Evolutionary conservation across 345 rosid genomes (phyloP).

Genomic region (Linum lewisii): DNA sequence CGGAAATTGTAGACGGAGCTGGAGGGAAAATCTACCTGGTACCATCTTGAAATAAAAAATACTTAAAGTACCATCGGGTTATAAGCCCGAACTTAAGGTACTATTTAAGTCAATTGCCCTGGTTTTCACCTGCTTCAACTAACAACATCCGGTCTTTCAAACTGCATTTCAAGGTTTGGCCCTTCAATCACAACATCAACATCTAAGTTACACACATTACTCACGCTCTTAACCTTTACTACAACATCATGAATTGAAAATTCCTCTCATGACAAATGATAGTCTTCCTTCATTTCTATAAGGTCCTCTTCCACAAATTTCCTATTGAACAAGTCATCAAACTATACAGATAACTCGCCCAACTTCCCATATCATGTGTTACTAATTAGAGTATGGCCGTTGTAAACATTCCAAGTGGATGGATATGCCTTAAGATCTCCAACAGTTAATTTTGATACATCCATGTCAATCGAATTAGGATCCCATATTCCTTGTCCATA

Average conservation of each 20-base stretch:
- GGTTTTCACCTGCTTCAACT: constrained; percentile 36
- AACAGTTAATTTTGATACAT: constrained; percentile 55
- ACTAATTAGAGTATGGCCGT: constrained; percentile 38
- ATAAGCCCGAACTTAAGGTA: too few species aligned
- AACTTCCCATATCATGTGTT: constrained; percentile 37
- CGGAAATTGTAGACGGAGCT: too few species aligned
- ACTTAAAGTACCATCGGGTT: too few species aligned
- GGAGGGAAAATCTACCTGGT: too few species aligned
- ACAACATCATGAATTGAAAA: constrained; percentile 34
- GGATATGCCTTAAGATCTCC: constrained; percentile 69
- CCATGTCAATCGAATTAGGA: constrained; percentile 55
- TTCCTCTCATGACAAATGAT: constrained; percentile 37
- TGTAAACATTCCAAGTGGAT: constrained; percentile 53
- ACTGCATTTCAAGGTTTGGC: constrained; percentile 19
- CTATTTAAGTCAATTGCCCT: too few species aligned
- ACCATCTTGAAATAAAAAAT: too few species aligned
- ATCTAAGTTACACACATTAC: constrained; percentile 1
- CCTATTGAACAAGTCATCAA: constrained; percentile 76
- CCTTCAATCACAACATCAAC: constrained; percentile 13
- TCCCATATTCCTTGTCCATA: constrained; percentile 41
- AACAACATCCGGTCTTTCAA: constrained; percentile 72
- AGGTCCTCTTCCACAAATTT: constrained; percentile 79
- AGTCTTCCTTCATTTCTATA: constrained; percentile 42
- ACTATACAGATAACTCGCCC: constrained; percentile 73
- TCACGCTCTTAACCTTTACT: constrained; percentile 19